A percentile compares a stretch with the other conserved stretches of the same genome.
These are phyloP conservation scores for Leccinum fallax DNA, from an alignment of 1,284 basidiomycete genomes.

Conservation along the genomic window DNA sequence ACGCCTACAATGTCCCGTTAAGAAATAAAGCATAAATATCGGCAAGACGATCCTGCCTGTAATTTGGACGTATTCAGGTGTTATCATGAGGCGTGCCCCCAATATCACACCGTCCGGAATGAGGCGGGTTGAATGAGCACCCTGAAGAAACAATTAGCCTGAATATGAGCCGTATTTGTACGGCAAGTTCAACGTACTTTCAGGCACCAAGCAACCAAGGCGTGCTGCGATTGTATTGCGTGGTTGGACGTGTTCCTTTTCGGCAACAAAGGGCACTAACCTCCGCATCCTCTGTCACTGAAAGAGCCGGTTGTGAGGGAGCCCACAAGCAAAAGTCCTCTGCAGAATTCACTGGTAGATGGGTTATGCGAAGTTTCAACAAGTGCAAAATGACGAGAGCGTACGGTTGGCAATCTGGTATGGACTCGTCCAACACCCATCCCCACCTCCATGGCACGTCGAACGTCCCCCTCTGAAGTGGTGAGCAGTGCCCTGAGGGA, in stretches of 20 bases:
- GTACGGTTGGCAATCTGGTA: conserved; percentile 70
- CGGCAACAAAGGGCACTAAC: conserved; percentile 33
- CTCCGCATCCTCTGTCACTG: conserved; percentile 59
- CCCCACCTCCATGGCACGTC: conserved; percentile 41
- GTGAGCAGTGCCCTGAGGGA: conserved; percentile 23
- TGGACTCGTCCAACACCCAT: conserved; percentile 56
- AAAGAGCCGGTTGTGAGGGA: conserved; percentile 57
- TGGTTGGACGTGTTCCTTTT: conserved; percentile 16
- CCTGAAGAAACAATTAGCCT: conserved; percentile 31
- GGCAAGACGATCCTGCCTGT: conserved; percentile 45
- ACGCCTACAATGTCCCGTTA: conserved; percentile 41
- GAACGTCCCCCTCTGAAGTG: conserved; percentile 62
- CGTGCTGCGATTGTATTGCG: conserved; percentile 42
- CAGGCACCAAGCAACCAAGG: conserved; percentile 71
- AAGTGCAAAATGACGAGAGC: conserved; percentile 19
- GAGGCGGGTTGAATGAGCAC: conserved; percentile 66
- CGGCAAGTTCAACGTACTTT: conserved; percentile 41
- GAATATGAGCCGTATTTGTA: conserved; percentile 2
- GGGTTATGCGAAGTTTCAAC: conserved; percentile 3
- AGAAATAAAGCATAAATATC: not conserved
- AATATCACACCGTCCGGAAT: conserved; percentile 77
- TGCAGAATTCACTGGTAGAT: conserved; percentile 54
- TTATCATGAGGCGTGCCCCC: conserved; percentile 71
- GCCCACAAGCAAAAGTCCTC: conserved; percentile 63
- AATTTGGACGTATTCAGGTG: conserved; percentile 72